Conservation (phyloP, 2,329 filamentous ascomycete species). For the Botrytis galanthina region DNA sequence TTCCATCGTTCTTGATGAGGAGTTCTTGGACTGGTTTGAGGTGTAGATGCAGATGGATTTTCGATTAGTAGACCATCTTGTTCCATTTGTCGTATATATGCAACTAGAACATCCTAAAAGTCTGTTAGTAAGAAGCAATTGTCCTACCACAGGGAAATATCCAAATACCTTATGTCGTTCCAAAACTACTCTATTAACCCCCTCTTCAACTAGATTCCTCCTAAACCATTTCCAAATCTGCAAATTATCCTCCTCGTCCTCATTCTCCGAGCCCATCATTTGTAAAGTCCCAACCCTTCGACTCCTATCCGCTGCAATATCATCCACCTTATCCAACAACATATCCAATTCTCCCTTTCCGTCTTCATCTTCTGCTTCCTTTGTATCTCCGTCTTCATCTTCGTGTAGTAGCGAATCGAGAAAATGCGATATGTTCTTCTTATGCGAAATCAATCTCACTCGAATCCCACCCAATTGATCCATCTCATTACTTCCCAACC, state of each 20-base stretch:
- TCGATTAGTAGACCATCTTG: slow-evolving; percentile 54
- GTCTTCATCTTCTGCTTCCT: slow-evolving; percentile 17
- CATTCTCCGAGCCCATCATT: slow-evolving; percentile 41
- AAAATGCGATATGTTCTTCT: slow-evolving; percentile 53
- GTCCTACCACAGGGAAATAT: background rate
- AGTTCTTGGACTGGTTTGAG: slow-evolving; percentile 32
- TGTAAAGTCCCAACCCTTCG: slow-evolving; percentile 40
- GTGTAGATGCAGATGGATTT: slow-evolving; percentile 39
- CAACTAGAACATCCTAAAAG: slow-evolving; percentile 54
- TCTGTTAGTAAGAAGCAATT: slow-evolving; percentile 25
- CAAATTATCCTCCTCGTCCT: slow-evolving; percentile 50
- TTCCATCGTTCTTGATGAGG: slow-evolving; percentile 33
- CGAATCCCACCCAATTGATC: slow-evolving; percentile 36
- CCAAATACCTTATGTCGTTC: slow-evolving; percentile 55
- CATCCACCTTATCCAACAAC: slow-evolving; percentile 61
- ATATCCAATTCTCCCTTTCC: slow-evolving; percentile 45
- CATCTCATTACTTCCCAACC: slow-evolving; percentile 37
- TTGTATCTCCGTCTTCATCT: slow-evolving; percentile 37
- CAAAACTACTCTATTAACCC: slow-evolving; percentile 55
- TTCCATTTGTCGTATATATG: slow-evolving; percentile 60
- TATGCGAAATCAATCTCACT: slow-evolving; percentile 51
- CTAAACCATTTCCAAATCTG: slow-evolving; percentile 58
- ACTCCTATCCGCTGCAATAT: slow-evolving; percentile 53
- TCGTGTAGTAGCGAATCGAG: slow-evolving; percentile 55
- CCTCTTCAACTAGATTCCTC: slow-evolving; percentile 56